A percentile compares a stretch with the other conserved stretches of the same genome.
Evolutionary conservation across 352 stramenopile genomes (phyloP).

Genomic region (Phytopythium boreale): DNA sequence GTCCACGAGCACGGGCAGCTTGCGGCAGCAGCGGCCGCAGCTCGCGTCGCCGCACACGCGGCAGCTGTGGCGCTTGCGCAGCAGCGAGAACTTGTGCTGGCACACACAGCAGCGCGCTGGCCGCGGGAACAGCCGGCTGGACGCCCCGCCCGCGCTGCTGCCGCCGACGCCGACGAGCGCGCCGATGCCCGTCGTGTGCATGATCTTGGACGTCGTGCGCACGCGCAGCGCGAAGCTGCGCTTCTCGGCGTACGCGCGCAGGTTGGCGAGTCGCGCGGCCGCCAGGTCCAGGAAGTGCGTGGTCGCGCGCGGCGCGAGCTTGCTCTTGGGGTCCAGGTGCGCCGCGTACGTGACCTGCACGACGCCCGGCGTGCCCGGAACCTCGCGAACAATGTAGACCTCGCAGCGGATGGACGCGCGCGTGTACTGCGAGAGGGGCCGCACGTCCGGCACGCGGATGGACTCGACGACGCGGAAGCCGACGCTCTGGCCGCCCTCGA

Average conservation of each 20-base stretch:
- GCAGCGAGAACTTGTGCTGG: slow-evolving; percentile 63
- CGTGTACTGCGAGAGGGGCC: slow-evolving; percentile 50
- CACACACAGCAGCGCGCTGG: slow-evolving; percentile 59
- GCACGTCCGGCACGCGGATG: slow-evolving; percentile 70
- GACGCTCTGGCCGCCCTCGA: slow-evolving; percentile 52
- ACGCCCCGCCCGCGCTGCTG: background rate
- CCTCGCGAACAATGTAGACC: slow-evolving; percentile 78
- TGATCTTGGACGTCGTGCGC: slow-evolving; percentile 11
- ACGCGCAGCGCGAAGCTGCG: slow-evolving; percentile 62
- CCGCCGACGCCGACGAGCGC: background rate
- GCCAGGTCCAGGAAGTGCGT: slow-evolving; percentile 63
- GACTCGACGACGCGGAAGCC: slow-evolving; percentile 79
- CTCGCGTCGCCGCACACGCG: slow-evolving; percentile 65
- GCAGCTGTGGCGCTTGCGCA: slow-evolving; percentile 76
- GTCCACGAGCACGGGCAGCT: slow-evolving; percentile 68
- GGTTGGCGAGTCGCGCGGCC: slow-evolving; percentile 45
- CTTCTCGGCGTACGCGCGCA: slow-evolving; percentile 67
- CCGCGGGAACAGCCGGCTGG: slow-evolving; percentile 16
- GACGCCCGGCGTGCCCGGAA: slow-evolving; percentile 43
- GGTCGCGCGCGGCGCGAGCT: slow-evolving; percentile 52
- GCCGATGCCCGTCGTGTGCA: background rate
- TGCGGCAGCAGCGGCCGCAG: slow-evolving; percentile 70
- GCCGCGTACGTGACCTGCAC: slow-evolving; percentile 84
- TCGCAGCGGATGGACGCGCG: slow-evolving; percentile 78
- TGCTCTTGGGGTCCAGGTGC: slow-evolving; percentile 80